Percentiles rank a stretch among this genome's conserved stretches.
These are phyloP conservation scores for Casuarina cunninghamiana DNA, from an alignment of 306 rosid genomes.

Conservation along the genomic window DNA sequence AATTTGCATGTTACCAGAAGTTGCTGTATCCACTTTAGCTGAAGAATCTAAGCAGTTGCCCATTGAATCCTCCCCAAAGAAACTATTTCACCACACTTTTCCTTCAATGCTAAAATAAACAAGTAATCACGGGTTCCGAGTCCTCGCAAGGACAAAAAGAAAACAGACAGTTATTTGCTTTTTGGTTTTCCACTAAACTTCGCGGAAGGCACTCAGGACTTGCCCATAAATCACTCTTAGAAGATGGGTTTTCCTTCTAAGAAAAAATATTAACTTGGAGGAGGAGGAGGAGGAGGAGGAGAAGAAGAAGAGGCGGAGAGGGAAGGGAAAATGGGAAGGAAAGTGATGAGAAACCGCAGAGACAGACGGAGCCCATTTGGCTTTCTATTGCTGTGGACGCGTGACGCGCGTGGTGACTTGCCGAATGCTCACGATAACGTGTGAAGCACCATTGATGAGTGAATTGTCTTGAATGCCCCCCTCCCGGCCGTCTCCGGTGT, in stretches of 20 bases:
- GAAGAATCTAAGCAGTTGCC: slow-evolving; percentile 89
- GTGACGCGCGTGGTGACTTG: neutral
- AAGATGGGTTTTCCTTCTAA: slow-evolving; percentile 9
- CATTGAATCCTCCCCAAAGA: slow-evolving; percentile 35
- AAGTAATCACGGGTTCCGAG: neutral
- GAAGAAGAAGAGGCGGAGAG: neutral
- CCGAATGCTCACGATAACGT: slow-evolving; percentile 7
- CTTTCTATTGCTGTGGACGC: neutral
- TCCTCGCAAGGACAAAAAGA: neutral
- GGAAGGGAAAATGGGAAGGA: slow-evolving; percentile 4
- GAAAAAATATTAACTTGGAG: neutral
- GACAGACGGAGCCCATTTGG: neutral
- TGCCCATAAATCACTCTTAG: neutral
- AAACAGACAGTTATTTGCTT: neutral
- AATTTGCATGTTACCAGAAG: slow-evolving; percentile 47
- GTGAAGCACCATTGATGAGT: neutral
- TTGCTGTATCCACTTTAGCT: slow-evolving; percentile 67
- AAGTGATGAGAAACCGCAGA: slow-evolving; percentile 19
- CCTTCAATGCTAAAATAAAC: slow-evolving; percentile 1
- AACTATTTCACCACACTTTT: neutral
- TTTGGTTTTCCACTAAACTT: slow-evolving; percentile 7
- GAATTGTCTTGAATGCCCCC: slow-evolving; percentile 30
- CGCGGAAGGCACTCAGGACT: neutral
- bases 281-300: neutral
- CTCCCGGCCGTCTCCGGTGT: neutral